These are phyloP conservation scores for Ganoderma multipileum DNA, from an alignment of 1,284 basidiomycete species.

Conservation along the genomic window DNA sequence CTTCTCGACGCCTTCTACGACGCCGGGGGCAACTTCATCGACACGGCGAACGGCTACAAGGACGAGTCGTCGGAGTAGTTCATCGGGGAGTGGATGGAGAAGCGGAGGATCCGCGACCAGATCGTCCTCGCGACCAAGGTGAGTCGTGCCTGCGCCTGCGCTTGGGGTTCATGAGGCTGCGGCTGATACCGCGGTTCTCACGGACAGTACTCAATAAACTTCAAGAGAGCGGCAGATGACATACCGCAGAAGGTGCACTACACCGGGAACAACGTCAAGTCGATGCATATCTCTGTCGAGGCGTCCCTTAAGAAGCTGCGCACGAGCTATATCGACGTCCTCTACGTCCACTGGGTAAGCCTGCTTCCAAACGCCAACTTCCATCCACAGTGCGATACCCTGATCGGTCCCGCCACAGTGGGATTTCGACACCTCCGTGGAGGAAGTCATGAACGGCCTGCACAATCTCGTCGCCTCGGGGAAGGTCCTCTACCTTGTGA, in stretches of 20 bases:
- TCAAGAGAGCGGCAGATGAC: slow-evolving; percentile 27
- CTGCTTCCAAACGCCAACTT: too few relatives aligned
- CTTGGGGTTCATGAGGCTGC: neutral
- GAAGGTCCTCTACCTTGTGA: slow-evolving; percentile 52
- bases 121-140: slow-evolving; percentile 53
- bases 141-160: neutral
- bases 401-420: slow-evolving; percentile 35
- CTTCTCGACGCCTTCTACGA: slow-evolving; percentile 44
- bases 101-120: slow-evolving; percentile 48
- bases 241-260: slow-evolving; percentile 40
- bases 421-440: slow-evolving; percentile 50
- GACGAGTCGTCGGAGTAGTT: slow-evolving; percentile 42
- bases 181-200: neutral
- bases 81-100: slow-evolving; percentile 54
- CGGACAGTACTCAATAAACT: slow-evolving; percentile 44
- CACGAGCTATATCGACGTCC: slow-evolving; percentile 51
- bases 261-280: slow-evolving; percentile 45
- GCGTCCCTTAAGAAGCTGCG: slow-evolving; percentile 52
- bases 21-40: slow-evolving; percentile 43
- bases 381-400: too few relatives aligned
- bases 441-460: slow-evolving; percentile 57
- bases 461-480: slow-evolving; percentile 48
- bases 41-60: slow-evolving; percentile 43
- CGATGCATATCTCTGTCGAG: slow-evolving; percentile 42
- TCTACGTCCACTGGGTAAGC: slow-evolving; percentile 40